phyloP scores from a whole-genome alignment of 192 early-diverging fungal genomes.

The Chytriomyces hyalinus region DNA sequence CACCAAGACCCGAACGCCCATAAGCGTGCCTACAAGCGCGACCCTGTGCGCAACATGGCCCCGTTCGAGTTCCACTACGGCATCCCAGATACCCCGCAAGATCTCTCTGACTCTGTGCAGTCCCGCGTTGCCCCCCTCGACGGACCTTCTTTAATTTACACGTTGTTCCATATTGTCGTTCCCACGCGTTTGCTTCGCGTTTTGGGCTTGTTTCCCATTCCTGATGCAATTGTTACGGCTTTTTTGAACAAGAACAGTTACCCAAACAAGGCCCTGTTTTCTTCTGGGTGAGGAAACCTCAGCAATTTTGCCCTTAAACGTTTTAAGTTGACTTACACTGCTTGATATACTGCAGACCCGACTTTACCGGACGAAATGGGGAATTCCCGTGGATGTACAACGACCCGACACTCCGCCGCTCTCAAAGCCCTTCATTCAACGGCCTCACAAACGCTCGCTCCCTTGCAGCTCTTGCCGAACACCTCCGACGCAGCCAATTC shows the following conservation, averaged over 20 bases:
- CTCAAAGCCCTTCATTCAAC: constrained; percentile 55
- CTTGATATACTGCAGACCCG: constrained; percentile 27
- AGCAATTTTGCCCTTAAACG: constrained; percentile 40
- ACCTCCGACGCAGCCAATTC: constrained; percentile 60
- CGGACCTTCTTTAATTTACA: constrained; percentile 50
- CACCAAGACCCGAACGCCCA: constrained; percentile 38
- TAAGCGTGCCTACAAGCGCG: background rate
- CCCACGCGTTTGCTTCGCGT: constrained; percentile 44
- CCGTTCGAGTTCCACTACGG: constrained; percentile 61
- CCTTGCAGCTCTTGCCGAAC: constrained; percentile 63
- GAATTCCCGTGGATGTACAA: constrained; percentile 50
- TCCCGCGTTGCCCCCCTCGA: constrained; percentile 52
- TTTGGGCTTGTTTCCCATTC: constrained; percentile 29
- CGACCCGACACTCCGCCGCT: constrained; percentile 37
- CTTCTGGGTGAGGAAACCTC: constrained; percentile 30
- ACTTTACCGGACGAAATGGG: constrained; percentile 16
- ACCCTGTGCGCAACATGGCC: background rate
- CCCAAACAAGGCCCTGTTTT: constrained; percentile 40
- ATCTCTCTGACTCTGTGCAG: background rate
- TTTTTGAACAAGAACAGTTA: constrained; percentile 7
- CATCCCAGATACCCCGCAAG: constrained; percentile 39
- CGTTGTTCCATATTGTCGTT: constrained; percentile 55
- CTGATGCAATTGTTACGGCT: constrained; percentile 7
- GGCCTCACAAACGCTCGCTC: constrained; percentile 62
- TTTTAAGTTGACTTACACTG: constrained; percentile 26